Evolutionary conservation across 257 asterid genomes (phyloP), one percentile per base, ranked within the genome.

Genomic region (Solanum stenotomum): DNA sequence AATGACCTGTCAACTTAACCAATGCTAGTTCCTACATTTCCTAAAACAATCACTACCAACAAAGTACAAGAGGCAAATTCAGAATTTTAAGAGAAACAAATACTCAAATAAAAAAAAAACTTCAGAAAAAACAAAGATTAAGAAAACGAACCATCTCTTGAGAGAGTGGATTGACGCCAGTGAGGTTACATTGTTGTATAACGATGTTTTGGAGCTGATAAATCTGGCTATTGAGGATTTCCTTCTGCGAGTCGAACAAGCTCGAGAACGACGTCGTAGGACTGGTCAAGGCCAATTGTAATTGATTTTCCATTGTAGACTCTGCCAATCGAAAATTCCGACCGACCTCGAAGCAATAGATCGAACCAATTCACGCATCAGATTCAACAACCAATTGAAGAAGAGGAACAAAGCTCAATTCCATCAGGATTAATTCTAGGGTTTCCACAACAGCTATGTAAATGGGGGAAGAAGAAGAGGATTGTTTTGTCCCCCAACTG

Each of bases 111-210:
- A 40, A 74, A n/a, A 11, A 88, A 38, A 42, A 38, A 42, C 49
- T 63, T 34, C n/a, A 22, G 22, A 10, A 22, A 75, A 22, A 82
- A 56, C 10, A 75, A 87, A 85, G 72, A 78, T 29, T 29, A 67
- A 37, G 34, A 87, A 75, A 15, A 34, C 87, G 35, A 71, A 97
- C 99, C 99, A 97, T 97, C 88, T 97, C 99, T 88, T 97, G 99
- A 84, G 99, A 97, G 63, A 97, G 97, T 83, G 99, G 99, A 89
- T 97, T 97, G 90, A 94, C 93, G 90, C 99, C 99, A 67, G 99
- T 97, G 87, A 97, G 95, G 89, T 93, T 90, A 95, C 99, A 97
- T 90, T 97, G 99, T 23, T 89, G 89, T 83, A 91, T 90, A 85
- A 97, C 98, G 82, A 97, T 92, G 87, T 93, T 89, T 67, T 94